These are phyloP conservation scores for Linum trigynum DNA, from an alignment of 345 rosid species.

Conservation along the genomic window DNA sequence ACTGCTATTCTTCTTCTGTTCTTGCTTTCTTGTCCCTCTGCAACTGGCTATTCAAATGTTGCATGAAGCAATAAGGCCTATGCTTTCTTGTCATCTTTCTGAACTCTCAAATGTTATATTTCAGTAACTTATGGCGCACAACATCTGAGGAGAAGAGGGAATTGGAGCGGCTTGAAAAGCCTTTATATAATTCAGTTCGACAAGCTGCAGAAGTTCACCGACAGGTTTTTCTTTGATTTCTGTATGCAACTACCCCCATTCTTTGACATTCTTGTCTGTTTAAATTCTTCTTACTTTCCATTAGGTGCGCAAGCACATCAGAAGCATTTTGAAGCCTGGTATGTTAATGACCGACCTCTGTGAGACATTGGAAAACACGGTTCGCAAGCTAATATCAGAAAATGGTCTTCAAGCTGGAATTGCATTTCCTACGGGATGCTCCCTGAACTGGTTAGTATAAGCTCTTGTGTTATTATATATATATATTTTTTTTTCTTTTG, in stretches of 20 bases:
- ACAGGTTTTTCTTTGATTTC: conserved; percentile 40
- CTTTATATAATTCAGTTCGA: conserved; percentile 79
- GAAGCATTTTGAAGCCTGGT: conserved; percentile 77
- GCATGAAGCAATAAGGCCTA: no score
- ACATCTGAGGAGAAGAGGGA: conserved; percentile 97
- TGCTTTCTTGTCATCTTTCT: neutral
- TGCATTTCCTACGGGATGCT: conserved; percentile 98
- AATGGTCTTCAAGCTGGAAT: conserved; percentile 96
- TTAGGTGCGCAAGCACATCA: conserved; percentile 76
- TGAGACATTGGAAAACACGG: conserved; percentile 81
- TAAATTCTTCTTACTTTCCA: conserved; percentile 8
- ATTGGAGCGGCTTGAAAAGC: conserved; percentile 74
- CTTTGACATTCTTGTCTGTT: neutral
- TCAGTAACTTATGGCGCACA: conserved; percentile 85
- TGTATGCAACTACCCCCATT: neutral
- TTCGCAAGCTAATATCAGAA: conserved; percentile 80
- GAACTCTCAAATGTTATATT: neutral
- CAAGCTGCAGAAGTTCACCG: conserved; percentile 99
- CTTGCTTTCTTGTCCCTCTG: neutral
- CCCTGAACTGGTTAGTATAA: conserved; percentile 58
- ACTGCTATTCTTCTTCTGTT: neutral
- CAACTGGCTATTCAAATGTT: neutral
- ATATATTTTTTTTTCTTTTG: neutral
- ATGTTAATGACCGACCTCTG: conserved; percentile 91
- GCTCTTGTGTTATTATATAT: neutral